Conservation (phyloP, 1,284 basidiomycete genomes). For the Leccinum pachyderme region DNA sequence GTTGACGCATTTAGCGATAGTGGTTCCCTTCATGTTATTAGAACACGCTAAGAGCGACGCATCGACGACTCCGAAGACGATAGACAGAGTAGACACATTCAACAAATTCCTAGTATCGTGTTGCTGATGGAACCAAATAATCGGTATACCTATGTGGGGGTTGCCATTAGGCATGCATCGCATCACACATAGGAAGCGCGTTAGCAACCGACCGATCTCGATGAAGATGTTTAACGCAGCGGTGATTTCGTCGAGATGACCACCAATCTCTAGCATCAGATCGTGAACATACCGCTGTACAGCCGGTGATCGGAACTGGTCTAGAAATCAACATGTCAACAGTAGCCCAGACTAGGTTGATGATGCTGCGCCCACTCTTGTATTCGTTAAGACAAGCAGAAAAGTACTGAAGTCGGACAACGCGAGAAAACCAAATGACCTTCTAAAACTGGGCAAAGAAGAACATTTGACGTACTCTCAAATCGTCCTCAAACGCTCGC, state of each 20-base stretch:
- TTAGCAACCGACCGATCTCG: constrained; percentile 44
- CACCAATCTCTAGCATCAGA: constrained; percentile 47
- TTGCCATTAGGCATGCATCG: constrained; percentile 6
- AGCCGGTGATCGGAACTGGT: constrained; percentile 49
- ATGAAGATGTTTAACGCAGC: constrained; percentile 48
- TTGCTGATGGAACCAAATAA: constrained; percentile 57
- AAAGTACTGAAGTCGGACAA: constrained; percentile 25
- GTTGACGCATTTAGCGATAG: constrained; percentile 44
- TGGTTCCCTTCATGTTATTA: constrained; percentile 21
- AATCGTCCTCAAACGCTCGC: constrained; percentile 45
- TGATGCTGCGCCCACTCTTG: constrained; percentile 15
- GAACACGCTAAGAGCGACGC: constrained; percentile 54
- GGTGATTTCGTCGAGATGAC: constrained; percentile 52
- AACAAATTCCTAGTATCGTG: constrained; percentile 51
- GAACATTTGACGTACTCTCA: constrained; percentile 37
- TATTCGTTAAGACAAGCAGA: constrained; percentile 29
- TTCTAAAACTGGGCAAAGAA: background rate
- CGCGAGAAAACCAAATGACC: background rate
- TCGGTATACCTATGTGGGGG: constrained; percentile 47
- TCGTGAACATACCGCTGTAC: constrained; percentile 59
- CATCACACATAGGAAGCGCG: background rate
- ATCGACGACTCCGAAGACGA: constrained; percentile 55
- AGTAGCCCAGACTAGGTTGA: constrained; percentile 11
- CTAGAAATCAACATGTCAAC: constrained; percentile 10
- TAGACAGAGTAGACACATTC: constrained; percentile 57